Percentiles rank a stretch among this genome's conserved stretches.
Conservation (phyloP, 1,139 yeast species). For the Candida sp. region DNA sequence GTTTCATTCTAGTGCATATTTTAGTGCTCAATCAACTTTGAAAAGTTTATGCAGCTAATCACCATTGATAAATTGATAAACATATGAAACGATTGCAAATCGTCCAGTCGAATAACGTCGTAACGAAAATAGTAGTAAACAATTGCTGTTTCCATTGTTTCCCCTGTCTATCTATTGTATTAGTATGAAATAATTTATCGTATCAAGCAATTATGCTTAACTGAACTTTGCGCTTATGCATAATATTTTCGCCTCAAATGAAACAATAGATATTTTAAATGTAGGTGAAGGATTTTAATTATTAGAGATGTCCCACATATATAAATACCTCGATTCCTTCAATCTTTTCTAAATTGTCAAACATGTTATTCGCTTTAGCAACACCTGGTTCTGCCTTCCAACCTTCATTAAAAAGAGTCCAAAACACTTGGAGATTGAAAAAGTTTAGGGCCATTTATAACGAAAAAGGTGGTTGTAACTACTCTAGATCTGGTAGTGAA, state of each 20-base stretch:
- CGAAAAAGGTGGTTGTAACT: conserved; percentile 10
- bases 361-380: conserved; percentile 35
- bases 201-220: too few species aligned
- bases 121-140: too few species aligned
- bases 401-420: conserved; percentile 32
- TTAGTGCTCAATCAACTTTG: neutral
- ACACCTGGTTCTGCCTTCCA: conserved; percentile 41
- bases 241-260: neutral
- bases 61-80: neutral
- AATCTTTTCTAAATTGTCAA: conserved; percentile 2
- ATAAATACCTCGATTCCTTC: neutral
- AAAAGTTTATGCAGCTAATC: neutral
- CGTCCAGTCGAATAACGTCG: too few species aligned
- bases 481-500: conserved; percentile 1
- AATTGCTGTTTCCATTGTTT: too few species aligned
- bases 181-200: too few species aligned
- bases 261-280: neutral
- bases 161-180: too few species aligned
- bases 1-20: neutral
- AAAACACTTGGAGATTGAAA: conserved; percentile 34
- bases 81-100: too few species aligned
- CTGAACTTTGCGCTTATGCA: neutral
- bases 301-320: too few species aligned
- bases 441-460: conserved; percentile 28
- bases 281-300: neutral